Evolutionary conservation across 352 stramenopile species (phyloP), one percentile per base, ranked within the genome.

Genomic region (Pythium sp.): DNA sequence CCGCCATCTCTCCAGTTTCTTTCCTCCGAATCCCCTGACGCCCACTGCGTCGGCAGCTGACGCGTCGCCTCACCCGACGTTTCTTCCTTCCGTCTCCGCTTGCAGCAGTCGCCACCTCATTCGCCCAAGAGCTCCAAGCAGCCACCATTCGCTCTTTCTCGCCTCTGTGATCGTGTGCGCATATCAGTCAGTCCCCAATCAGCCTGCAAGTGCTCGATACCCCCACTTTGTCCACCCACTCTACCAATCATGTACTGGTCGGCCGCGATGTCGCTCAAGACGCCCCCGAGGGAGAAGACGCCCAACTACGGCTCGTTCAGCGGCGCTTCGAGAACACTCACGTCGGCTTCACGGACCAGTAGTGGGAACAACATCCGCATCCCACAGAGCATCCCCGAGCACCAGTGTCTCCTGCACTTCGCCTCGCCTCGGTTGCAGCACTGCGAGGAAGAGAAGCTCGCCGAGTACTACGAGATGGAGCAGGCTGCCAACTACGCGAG

Each of bases 331-430:
- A 57, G 22, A n/a, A 34, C 43, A 9, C 20, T 64, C 12, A 58
- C 67, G 22, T 51, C 65, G 7, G 43, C 55, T 18, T 64, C 64
- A n/a, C 26, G 64, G 6, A 54, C 70, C 7, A 49, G 51, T 57
- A 77, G 66, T 65, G 69, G 55, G 55, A 72, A 67, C 56, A 78
- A 69, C 70, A 87, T 89, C 62, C 79, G 79, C 66, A 89, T 92
- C 62, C 82, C 84, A 20, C 74, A 90, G 72, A 92, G 83, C 67
- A 93, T 93, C 64, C 84, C 84, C 2, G 84, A 93, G 62, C 76
- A 93, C 77, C 79, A 91, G 53, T 78, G 76, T 20, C 68, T 91
- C 41, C 80, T 80, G 7, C 82, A 89, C 43, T 92, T 92, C 51
- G 76, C 72, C 49, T 85, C 82, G 2, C 84, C 84, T 20, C 30